phyloP scores from a whole-genome alignment of 768 basidiomycete genomes.

The Suillus fuscotomentosus region DNA sequence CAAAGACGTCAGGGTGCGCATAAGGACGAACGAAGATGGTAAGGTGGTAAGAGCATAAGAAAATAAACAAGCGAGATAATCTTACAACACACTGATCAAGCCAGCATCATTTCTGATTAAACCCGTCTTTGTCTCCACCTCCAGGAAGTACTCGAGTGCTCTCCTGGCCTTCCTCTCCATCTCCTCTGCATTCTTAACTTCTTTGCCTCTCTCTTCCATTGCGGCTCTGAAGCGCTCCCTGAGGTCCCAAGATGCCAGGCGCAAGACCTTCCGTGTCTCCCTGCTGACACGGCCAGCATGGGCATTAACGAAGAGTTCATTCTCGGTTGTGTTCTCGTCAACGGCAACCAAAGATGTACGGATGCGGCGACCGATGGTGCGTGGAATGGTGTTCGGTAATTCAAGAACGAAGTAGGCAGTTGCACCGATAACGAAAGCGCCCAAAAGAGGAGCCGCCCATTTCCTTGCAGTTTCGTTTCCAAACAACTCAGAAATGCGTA shows the following conservation, averaged over 20 bases:
- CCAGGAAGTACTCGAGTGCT: slow-evolving; percentile 73
- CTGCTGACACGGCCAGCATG: slow-evolving; percentile 70
- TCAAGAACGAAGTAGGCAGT: slow-evolving; percentile 83
- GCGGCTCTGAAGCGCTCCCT: slow-evolving; percentile 76
- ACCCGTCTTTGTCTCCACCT: slow-evolving; percentile 45
- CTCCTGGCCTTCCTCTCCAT: slow-evolving; percentile 63
- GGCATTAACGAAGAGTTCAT: slow-evolving; percentile 60
- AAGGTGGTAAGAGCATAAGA: background rate
- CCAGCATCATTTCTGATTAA: slow-evolving; percentile 31
- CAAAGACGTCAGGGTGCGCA: background rate
- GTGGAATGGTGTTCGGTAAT: slow-evolving; percentile 84
- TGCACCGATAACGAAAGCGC: slow-evolving; percentile 70
- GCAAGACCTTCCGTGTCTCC: slow-evolving; percentile 92
- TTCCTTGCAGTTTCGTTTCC: slow-evolving; percentile 77
- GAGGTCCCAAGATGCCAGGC: slow-evolving; percentile 89
- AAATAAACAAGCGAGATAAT: slow-evolving; percentile 1
- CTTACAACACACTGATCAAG: slow-evolving; percentile 16
- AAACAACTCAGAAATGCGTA: slow-evolving; percentile 75
- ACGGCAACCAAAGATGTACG: slow-evolving; percentile 54
- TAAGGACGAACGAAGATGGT: background rate
- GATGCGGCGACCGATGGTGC: slow-evolving; percentile 85
- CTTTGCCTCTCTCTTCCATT: slow-evolving; percentile 75
- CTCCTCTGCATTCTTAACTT: slow-evolving; percentile 77
- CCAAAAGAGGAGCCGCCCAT: slow-evolving; percentile 87
- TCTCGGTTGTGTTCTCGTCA: slow-evolving; percentile 46